These are phyloP conservation scores for Nectriaceae sp. DNA, from an alignment of 2,329 filamentous ascomycete genomes.

Conservation along the genomic window DNA sequence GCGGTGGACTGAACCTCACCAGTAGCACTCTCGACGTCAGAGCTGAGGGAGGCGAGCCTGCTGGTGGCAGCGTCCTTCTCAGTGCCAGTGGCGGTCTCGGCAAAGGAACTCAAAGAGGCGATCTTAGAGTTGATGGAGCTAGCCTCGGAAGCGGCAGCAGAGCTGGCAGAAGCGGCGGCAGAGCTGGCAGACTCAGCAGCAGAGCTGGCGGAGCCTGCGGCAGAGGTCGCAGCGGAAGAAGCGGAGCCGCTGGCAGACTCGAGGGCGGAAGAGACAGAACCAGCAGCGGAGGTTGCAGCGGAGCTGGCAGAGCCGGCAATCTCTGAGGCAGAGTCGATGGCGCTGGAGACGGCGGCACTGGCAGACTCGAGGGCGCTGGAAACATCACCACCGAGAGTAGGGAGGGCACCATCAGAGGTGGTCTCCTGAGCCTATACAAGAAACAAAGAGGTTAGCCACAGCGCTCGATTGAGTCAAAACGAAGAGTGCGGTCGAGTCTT, in stretches of 20 bases:
- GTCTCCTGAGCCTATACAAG: constrained; percentile 14
- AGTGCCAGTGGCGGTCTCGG: constrained; percentile 26
- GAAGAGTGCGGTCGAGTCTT: background rate
- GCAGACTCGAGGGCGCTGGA: constrained; percentile 4
- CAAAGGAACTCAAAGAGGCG: constrained; percentile 27
- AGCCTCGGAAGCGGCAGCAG: constrained; percentile 16
- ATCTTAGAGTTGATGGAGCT: constrained; percentile 21
- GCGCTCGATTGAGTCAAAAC: no score
- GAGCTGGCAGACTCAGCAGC: constrained; percentile 9
- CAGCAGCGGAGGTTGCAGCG: constrained; percentile 23
- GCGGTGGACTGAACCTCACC: constrained; percentile 5
- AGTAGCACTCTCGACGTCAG: constrained; percentile 19
- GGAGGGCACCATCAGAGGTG: constrained; percentile 14
- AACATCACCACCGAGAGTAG: constrained; percentile 15
- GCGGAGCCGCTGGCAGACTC: background rate
- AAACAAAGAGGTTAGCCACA: no score
- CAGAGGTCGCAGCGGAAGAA: constrained; percentile 2
- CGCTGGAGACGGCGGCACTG: constrained; percentile 15
- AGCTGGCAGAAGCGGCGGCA: constrained; percentile 20
- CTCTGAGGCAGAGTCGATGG: constrained; percentile 19
- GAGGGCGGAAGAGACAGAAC: background rate
- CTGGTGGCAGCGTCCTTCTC: constrained; percentile 18
- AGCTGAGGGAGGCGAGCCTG: constrained; percentile 17
- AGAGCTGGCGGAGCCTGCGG: background rate
- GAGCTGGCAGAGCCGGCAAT: constrained; percentile 22